Base-by-base conservation (phyloP, 805 yeast genomes). In the Zygotorulaspora florentina region DNA sequence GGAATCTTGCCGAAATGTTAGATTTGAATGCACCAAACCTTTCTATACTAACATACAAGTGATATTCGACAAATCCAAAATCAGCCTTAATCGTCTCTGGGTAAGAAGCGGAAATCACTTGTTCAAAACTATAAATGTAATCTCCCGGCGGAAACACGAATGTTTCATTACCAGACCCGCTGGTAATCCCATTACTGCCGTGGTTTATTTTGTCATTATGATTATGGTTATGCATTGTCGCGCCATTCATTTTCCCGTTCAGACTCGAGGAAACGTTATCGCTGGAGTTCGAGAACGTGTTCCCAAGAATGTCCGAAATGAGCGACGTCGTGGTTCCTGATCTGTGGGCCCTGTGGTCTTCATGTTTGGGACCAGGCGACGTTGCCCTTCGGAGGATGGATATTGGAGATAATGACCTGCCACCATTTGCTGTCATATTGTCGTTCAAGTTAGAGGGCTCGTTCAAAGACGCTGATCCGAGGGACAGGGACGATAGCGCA, bases 121-220 rank as follows among this genome's bases (percentile, higher is more conserved):
- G 87, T 65, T 93, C 99, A 65, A 93, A 91, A 48, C 87, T 85
- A 70, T 91, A 93, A 38, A 88, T 75, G 60, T 93, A 93, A 58
- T 90, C 97, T 16, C 98, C 99, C 0, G 95, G 88, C 17, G 75
- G 71, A 55, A 91, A 90, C 3, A 69, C 65, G 39, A 74, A 75
- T 55, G 67, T 52, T n/a, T 58, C 60, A 13, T 27, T 43, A 40
- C 55, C 58, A 41, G 56, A 27, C 49, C 53, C 54, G 50, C 45
- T 40, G 50, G 52, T 27, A 30, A 39, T 25, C 2, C 45, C 42
- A 8, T 18, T 26, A 11, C 17, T 25, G 6, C 11, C 15, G 26
- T 11, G 35, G 18, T 33, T 37, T 16, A 31, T 37, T 25, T 28
- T 20, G 16, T 18, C 15, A 16, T 18, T 16, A 30, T 30, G 13